Evolutionary conservation across 352 stramenopile genomes (phyloP).

Genomic region (Globisporangium ultimum): DNA sequence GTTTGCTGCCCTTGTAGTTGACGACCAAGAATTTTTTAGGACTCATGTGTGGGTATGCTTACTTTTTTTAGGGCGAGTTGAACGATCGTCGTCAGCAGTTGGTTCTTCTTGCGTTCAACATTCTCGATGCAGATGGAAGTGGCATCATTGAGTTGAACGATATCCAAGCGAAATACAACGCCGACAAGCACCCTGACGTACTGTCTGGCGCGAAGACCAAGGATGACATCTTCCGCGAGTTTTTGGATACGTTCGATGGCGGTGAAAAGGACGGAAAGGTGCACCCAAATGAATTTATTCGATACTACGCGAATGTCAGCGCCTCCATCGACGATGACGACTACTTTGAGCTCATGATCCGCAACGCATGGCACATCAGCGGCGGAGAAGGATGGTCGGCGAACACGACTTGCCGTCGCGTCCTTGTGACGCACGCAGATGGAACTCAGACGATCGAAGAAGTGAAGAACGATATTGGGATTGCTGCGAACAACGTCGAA

Average conservation of each 20-base stretch:
- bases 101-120: slow-evolving; percentile 64
- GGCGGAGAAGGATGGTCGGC: slow-evolving; percentile 53
- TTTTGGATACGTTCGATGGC: slow-evolving; percentile 35
- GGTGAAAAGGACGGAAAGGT: slow-evolving; percentile 32
- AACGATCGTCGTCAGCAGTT: slow-evolving; percentile 45
- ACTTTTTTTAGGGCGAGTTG: slow-evolving; percentile 23
- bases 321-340: slow-evolving; percentile 73
- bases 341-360: slow-evolving; percentile 86
- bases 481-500: slow-evolving; percentile 23
- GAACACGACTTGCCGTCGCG: slow-evolving; percentile 67
- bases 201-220: slow-evolving; percentile 29
- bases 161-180: slow-evolving; percentile 44
- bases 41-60: slow-evolving; percentile 9
- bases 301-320: slow-evolving; percentile 81
- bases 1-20: not conserved
- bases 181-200: slow-evolving; percentile 52
- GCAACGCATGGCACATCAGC: slow-evolving; percentile 79
- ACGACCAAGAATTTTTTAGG: not conserved
- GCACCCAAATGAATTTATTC: slow-evolving; percentile 29
- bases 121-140: slow-evolving; percentile 54
- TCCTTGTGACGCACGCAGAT: slow-evolving; percentile 55
- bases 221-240: slow-evolving; percentile 32
- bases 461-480: slow-evolving; percentile 41
- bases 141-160: slow-evolving; percentile 55
- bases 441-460: slow-evolving; percentile 46